These are phyloP conservation scores for Chalciporus pseudorubinellus DNA, from an alignment of 768 basidiomycete species.

Conservation along the genomic window DNA sequence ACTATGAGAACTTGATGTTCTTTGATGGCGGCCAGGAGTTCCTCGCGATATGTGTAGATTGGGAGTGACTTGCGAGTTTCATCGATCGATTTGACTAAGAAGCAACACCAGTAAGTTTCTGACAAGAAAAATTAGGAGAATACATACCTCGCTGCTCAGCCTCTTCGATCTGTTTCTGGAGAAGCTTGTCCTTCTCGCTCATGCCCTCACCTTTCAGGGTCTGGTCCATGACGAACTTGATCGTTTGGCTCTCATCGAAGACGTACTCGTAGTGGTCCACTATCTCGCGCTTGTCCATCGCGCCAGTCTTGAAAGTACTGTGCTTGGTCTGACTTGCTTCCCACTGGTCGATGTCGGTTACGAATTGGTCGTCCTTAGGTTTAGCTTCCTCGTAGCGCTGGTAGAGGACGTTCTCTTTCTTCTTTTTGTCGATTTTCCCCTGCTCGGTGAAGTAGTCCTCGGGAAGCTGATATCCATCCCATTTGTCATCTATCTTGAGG, in stretches of 20 bases:
- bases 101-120: neutral
- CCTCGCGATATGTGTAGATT: slow-evolving; percentile 84
- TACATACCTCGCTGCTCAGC: slow-evolving; percentile 82
- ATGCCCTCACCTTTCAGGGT: slow-evolving; percentile 62
- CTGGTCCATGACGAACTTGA: slow-evolving; percentile 89
- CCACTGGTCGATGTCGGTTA: slow-evolving; percentile 98
- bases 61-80: slow-evolving; percentile 93
- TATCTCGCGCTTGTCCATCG: slow-evolving; percentile 81
- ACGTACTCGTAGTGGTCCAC: slow-evolving; percentile 94
- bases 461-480: slow-evolving; percentile 93
- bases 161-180: slow-evolving; percentile 87
- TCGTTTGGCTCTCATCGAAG: slow-evolving; percentile 96
- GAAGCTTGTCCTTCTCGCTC: slow-evolving; percentile 79
- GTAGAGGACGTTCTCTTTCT: slow-evolving; percentile 89
- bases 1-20: slow-evolving; percentile 96
- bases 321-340: slow-evolving; percentile 88
- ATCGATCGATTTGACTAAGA: slow-evolving; percentile 80
- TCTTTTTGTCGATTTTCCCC: slow-evolving; percentile 97
- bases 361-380: slow-evolving; percentile 89
- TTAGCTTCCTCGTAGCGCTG: slow-evolving; percentile 93
- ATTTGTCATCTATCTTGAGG: slow-evolving; percentile 91
- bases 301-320: slow-evolving; percentile 87
- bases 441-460: slow-evolving; percentile 99
- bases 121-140: neutral
- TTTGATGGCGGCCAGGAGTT: slow-evolving; percentile 84